A percentile compares a stretch with the other conserved stretches of the same genome.
These are phyloP conservation scores for Pythium phragmiticola DNA, from an alignment of 352 stramenopile genomes.

Conservation along the genomic window DNA sequence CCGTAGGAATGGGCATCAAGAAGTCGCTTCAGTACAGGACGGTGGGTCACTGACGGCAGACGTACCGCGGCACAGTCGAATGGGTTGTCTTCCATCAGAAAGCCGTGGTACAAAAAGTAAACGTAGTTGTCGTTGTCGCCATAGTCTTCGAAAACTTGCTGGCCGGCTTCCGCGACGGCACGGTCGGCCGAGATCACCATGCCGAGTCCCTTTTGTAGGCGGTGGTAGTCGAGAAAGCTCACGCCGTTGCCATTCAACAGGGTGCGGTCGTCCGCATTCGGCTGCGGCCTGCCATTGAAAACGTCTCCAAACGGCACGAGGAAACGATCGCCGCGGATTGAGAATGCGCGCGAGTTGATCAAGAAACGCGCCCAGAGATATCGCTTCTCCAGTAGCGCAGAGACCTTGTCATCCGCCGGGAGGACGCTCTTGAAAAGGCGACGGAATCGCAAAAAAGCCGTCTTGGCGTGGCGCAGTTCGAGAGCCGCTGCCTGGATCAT, in stretches of 20 bases:
- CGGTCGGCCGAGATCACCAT: conserved; percentile 77
- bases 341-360: conserved; percentile 77
- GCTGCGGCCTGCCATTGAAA: conserved; percentile 74
- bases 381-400: conserved; percentile 13
- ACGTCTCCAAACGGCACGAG: conserved; percentile 88
- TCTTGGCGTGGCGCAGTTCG: conserved; percentile 31
- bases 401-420: conserved; percentile 3
- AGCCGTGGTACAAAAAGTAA: conserved; percentile 90
- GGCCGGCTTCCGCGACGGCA: conserved; percentile 5
- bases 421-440: conserved; percentile 39
- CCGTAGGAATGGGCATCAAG: background rate
- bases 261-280: conserved; percentile 14
- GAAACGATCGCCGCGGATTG: conserved; percentile 64
- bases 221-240: conserved; percentile 63
- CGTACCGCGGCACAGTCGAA: conserved; percentile 84
- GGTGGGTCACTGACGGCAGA: conserved; percentile 23
- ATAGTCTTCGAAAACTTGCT: conserved; percentile 94
- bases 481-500: conserved; percentile 31
- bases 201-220: conserved; percentile 30
- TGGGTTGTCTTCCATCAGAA: conserved; percentile 84
- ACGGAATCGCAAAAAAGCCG: conserved; percentile 42
- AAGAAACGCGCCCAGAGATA: conserved; percentile 59
- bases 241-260: conserved; percentile 39
- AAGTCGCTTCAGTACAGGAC: background rate
- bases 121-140: conserved; percentile 92